A percentile compares a stretch with the other conserved stretches of the same genome.
Evolutionary conservation across 768 basidiomycete species (phyloP).

Genomic region (Mycena crocata): DNA sequence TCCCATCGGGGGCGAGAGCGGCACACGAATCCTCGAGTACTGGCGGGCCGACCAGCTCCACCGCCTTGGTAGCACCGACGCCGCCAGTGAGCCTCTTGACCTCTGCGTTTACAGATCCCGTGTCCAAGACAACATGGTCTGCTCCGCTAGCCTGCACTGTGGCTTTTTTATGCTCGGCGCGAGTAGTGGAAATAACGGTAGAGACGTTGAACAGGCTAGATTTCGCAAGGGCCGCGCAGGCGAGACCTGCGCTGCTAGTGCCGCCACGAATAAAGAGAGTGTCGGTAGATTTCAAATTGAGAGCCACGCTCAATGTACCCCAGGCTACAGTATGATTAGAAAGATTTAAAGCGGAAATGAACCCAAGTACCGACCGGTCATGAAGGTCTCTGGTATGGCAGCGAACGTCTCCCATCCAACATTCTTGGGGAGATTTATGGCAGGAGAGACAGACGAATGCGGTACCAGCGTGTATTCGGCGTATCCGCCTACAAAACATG

Average conservation of each 20-base stretch:
- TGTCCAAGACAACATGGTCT: slow-evolving; percentile 38
- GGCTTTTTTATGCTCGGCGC: slow-evolving; percentile 28
- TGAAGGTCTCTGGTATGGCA: slow-evolving; percentile 41
- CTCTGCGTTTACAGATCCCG: slow-evolving; percentile 31
- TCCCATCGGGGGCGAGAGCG: slow-evolving; percentile 29
- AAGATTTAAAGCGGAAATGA: background rate
- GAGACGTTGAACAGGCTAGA: slow-evolving; percentile 36
- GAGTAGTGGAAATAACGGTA: slow-evolving; percentile 38
- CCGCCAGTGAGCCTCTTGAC: slow-evolving; percentile 35
- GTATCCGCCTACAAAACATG: slow-evolving; percentile 33
- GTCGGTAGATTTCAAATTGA: slow-evolving; percentile 32
- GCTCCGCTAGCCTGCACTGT: slow-evolving; percentile 31
- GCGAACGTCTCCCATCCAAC: slow-evolving; percentile 38
- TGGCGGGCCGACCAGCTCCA: slow-evolving; percentile 38
- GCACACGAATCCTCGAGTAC: slow-evolving; percentile 33
- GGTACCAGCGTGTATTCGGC: slow-evolving; percentile 42
- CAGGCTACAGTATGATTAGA: slow-evolving; percentile 24
- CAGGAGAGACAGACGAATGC: slow-evolving; percentile 37
- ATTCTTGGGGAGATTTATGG: slow-evolving; percentile 33
- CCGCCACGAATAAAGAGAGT: slow-evolving; percentile 41
- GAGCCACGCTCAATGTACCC: slow-evolving; percentile 30
- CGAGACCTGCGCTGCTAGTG: slow-evolving; percentile 39
- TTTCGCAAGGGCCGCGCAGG: slow-evolving; percentile 35
- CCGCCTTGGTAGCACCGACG: slow-evolving; percentile 36
- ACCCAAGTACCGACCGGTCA: slow-evolving; percentile 35